Evolutionary conservation across 495 filamentous ascomycete species (phyloP).

Genomic region (Aspergillus asperescens): DNA sequence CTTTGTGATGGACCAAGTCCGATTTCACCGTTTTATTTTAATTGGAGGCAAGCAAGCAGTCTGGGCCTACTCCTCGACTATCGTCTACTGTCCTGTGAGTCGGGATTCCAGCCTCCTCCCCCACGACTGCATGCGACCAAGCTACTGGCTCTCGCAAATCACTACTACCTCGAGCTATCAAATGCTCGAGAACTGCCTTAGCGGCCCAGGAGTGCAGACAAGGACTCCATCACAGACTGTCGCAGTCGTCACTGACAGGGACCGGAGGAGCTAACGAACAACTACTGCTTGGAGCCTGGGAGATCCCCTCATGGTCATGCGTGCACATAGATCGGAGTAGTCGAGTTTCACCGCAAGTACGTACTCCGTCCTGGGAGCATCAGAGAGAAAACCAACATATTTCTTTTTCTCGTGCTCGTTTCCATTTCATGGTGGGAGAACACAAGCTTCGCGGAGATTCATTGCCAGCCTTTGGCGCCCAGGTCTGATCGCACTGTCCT

Average conservation of each 20-base stretch:
- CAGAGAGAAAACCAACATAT: conserved; percentile 13
- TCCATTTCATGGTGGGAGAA: not conserved
- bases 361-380: conserved; percentile 3
- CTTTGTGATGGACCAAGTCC: not conserved
- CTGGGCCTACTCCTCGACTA: not conserved
- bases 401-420: conserved; percentile 1
- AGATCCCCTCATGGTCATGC: conserved; percentile 40
- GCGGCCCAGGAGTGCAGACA: not conserved
- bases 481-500: conserved; percentile 3
- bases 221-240: not conserved
- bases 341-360: conserved; percentile 24
- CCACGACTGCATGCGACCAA: conserved; percentile 11
- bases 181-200: not conserved
- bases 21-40: too few relatives aligned
- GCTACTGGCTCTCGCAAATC: conserved; percentile 13
- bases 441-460: not conserved
- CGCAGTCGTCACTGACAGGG: conserved; percentile 11
- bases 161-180: conserved; percentile 11
- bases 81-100: conserved; percentile 1
- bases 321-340: conserved; percentile 31
- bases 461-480: conserved; percentile 13
- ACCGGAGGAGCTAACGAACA: conserved; percentile 12
- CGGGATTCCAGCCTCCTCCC: conserved; percentile 4
- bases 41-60: too few relatives aligned
- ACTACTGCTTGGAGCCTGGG: conserved; percentile 25